These are phyloP conservation scores for Quercus tomentella DNA, from an alignment of 331 rosid species.

Conservation along the genomic window DNA sequence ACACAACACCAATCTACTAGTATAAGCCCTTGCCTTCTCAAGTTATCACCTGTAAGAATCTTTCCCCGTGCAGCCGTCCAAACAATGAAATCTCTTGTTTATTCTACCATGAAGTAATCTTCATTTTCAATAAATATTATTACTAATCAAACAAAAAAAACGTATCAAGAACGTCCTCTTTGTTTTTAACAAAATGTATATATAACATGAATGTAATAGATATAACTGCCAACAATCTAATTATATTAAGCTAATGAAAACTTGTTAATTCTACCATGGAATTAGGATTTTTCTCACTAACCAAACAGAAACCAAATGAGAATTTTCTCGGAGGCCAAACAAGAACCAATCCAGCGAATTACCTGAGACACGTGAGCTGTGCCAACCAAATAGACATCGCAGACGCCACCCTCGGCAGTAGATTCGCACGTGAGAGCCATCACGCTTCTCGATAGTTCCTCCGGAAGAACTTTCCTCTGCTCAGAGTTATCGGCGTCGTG, in stretches of 20 bases:
- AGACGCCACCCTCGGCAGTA: constrained; percentile 51
- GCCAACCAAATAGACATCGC: constrained; percentile 82
- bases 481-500: constrained; percentile 21
- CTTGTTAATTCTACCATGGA: too few species aligned
- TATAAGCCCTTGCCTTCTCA: too few species aligned
- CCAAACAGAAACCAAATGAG: background rate
- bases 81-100: too few species aligned
- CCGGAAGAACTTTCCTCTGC: constrained; percentile 46
- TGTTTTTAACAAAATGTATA: too few species aligned
- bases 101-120: too few species aligned
- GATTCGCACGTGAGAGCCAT: constrained; percentile 69
- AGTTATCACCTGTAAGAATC: too few species aligned
- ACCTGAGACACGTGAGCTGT: constrained; percentile 93
- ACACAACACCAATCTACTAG: too few species aligned
- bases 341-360: constrained; percentile 2
- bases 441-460: constrained; percentile 66
- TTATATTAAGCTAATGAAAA: background rate
- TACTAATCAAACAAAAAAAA: too few species aligned
- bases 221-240: background rate
- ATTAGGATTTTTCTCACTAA: background rate
- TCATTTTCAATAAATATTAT: too few species aligned
- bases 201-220: background rate
- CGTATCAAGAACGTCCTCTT: too few species aligned
- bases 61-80: too few species aligned
- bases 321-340: background rate